These are phyloP conservation scores for Hypomyces perniciosus DNA, from an alignment of 2,329 filamentous ascomycete species.

Conservation along the genomic window DNA sequence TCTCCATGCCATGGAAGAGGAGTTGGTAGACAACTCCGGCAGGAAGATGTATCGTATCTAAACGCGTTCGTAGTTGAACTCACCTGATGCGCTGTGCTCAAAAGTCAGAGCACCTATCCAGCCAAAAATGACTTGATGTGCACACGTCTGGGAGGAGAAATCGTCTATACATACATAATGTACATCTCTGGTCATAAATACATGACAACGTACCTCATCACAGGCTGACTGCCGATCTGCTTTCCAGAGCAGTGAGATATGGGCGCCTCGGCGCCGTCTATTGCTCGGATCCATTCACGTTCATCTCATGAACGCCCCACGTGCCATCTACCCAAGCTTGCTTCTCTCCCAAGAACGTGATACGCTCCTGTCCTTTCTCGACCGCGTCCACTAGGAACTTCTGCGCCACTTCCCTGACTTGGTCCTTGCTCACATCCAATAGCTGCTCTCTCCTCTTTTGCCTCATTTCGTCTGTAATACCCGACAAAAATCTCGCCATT, in stretches of 20 bases:
- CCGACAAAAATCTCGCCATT: constrained; percentile 76
- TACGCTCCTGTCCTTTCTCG: constrained; percentile 52
- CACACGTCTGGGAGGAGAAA: constrained; percentile 13
- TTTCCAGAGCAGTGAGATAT: neutral
- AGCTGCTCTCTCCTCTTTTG: constrained; percentile 77
- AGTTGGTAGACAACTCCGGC: constrained; percentile 25
- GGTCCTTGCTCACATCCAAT: constrained; percentile 74
- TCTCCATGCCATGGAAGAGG: constrained; percentile 46
- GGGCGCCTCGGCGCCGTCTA: neutral
- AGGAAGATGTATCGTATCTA: constrained; percentile 61
- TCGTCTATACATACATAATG: constrained; percentile 19
- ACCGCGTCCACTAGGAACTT: constrained; percentile 69
- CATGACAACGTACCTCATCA: constrained; percentile 11
- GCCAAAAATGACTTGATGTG: neutral
- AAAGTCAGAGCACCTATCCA: neutral
- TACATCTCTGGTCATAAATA: constrained; percentile 1
- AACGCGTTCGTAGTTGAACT: constrained; percentile 37
- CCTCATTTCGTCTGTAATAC: constrained; percentile 83
- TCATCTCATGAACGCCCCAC: constrained; percentile 75
- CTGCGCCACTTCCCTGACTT: constrained; percentile 77
- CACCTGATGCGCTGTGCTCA: neutral
- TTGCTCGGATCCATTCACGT: constrained; percentile 45
- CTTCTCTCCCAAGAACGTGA: constrained; percentile 76
- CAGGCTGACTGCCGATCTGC: neutral
- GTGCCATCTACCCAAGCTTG: constrained; percentile 67